These are phyloP conservation scores for Monosporascus sp. DNA, from an alignment of 2,329 filamentous ascomycete genomes.

Conservation along the genomic window DNA sequence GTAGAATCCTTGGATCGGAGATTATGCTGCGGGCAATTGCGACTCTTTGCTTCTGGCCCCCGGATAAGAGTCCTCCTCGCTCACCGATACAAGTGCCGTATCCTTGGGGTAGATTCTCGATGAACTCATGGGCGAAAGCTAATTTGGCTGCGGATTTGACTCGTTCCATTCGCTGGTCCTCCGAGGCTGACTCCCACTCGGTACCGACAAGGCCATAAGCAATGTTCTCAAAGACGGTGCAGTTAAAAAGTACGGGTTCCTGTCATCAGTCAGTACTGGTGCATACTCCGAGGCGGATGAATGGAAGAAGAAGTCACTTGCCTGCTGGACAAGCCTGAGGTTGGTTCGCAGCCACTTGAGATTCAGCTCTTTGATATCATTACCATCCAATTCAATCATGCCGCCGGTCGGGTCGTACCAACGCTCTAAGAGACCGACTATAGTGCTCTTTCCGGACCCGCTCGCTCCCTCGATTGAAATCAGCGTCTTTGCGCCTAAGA, in stretches of 20 bases:
- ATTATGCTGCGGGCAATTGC: constrained; percentile 61
- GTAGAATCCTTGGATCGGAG: constrained; percentile 53
- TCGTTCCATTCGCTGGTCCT: constrained; percentile 37
- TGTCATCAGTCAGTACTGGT: not conserved
- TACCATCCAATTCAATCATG: constrained; percentile 71
- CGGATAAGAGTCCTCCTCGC: constrained; percentile 20
- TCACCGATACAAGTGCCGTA: constrained; percentile 56
- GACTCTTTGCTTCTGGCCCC: constrained; percentile 60
- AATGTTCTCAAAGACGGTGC: constrained; percentile 50
- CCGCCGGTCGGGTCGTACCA: constrained; percentile 86
- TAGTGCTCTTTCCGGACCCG: constrained; percentile 48
- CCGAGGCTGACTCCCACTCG: constrained; percentile 29
- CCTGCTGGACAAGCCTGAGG: constrained; percentile 78
- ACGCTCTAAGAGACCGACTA: constrained; percentile 81
- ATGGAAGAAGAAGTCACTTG: constrained; percentile 25
- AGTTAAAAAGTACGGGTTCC: constrained; percentile 40
- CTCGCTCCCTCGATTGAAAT: constrained; percentile 2
- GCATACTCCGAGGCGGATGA: no score
- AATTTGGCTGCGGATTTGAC: constrained; percentile 42
- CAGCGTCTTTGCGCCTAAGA: no score
- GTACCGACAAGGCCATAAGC: constrained; percentile 42
- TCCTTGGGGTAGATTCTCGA: constrained; percentile 40
- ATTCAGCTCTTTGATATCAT: constrained; percentile 72
- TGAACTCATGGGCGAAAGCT: constrained; percentile 48
- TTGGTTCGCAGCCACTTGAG: constrained; percentile 83